phyloP scores from a whole-genome alignment of 1,139 yeast genomes.

The Hyphopichia wangnamkhiaoensis region DNA sequence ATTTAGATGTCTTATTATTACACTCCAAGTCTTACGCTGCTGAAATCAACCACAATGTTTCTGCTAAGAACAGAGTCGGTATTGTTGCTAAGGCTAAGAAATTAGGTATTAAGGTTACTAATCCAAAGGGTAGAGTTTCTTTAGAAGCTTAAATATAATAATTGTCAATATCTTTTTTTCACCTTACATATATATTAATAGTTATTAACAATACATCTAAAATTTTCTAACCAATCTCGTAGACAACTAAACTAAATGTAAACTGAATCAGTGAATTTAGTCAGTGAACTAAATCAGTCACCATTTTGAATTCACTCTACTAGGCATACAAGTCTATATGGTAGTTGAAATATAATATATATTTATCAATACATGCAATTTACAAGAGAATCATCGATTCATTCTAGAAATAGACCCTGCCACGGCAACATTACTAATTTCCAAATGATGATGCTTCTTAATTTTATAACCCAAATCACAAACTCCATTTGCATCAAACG shows the following conservation, averaged over 20 bases:
- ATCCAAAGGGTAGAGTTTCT: constrained; percentile 98
- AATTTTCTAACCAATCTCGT: too few species aligned
- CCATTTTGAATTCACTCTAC: too few species aligned
- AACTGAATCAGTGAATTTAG: too few species aligned
- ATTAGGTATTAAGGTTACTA: constrained; percentile 98
- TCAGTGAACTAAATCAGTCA: too few species aligned
- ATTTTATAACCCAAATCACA: constrained; percentile 49
- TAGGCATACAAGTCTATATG: too few species aligned
- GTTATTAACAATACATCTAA: too few species aligned
- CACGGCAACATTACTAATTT: constrained; percentile 35
- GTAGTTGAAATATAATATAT: background rate
- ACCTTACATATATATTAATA: too few species aligned
- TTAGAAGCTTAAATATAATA: constrained; percentile 94
- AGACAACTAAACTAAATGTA: too few species aligned
- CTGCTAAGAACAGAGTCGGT: constrained; percentile 97
- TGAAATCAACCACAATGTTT: constrained; percentile 98
- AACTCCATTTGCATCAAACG: constrained; percentile 32
- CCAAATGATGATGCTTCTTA: constrained; percentile 47
- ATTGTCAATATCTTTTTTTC: too few species aligned
- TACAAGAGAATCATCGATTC: constrained; percentile 6
- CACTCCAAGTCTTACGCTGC: constrained; percentile 99
- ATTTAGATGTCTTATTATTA: constrained; percentile 92
- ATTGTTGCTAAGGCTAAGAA: constrained; percentile 97
- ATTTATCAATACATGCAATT: background rate
- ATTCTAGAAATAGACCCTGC: constrained; percentile 24